These are phyloP conservation scores for Leccinum sublutescens DNA, from an alignment of 768 basidiomycete genomes.

Conservation along the genomic window DNA sequence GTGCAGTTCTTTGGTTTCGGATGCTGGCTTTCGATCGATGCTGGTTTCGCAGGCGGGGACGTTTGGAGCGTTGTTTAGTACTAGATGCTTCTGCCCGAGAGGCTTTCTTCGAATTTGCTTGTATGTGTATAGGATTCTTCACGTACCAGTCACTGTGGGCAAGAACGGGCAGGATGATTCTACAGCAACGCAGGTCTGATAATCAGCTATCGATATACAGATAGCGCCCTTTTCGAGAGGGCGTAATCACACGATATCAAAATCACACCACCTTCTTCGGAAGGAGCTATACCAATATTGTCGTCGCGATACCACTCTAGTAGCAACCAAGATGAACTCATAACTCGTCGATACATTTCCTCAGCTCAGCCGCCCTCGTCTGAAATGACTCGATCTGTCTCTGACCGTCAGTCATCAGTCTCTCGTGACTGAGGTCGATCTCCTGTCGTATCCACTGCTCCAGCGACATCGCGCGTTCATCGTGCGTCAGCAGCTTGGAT, in stretches of 20 bases:
- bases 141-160: no score
- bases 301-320: not conserved
- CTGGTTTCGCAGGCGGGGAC: not conserved
- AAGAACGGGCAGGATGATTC: no score
- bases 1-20: constrained; percentile 7
- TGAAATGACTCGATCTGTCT: constrained; percentile 49
- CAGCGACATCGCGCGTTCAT: constrained; percentile 74
- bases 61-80: constrained; percentile 1
- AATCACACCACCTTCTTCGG: no score
- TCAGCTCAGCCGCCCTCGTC: constrained; percentile 41
- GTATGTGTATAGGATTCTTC: not conserved
- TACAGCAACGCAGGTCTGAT: no score
- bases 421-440: constrained; percentile 65
- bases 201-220: no score
- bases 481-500: constrained; percentile 29
- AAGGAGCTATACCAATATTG: not conserved
- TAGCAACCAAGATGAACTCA: constrained; percentile 8
- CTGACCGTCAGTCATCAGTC: constrained; percentile 51
- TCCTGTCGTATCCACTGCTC: constrained; percentile 83
- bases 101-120: not conserved
- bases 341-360: constrained; percentile 37
- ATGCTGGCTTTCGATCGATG: constrained; percentile 1
- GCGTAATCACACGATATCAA: no score
- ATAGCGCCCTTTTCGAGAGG: no score
- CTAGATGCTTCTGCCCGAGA: not conserved